Base-by-base conservation (phyloP, 2,329 filamentous ascomycete species). In the Fusarium staphyleae region DNA sequence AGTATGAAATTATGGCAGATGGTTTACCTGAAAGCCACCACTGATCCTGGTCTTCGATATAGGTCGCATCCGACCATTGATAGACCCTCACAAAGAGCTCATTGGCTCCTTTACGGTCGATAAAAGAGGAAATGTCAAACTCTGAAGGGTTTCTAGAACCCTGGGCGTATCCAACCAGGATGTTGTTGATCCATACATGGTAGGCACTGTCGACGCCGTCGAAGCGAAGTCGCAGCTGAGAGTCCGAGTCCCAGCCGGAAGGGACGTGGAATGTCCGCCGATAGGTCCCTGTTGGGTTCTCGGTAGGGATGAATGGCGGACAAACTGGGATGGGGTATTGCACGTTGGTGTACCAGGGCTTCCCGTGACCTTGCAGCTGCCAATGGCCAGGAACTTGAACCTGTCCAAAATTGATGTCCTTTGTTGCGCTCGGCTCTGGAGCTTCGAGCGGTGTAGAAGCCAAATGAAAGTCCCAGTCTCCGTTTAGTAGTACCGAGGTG, bases 191-290 rank as follows among this genome's bases (percentile, higher is more conserved):
- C 79, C 82, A 90, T 10, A 90, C 72, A 68, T 90, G 86, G 63
- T 87, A 90, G 0, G 87, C 84, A 63, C 85, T 87, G 63, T 90
- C 87, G 0, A 90, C 87, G 2, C 88, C 88, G 48, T 90, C 87
- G 55, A 90, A 90, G 10, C 87, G 77, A 16, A 90, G 72, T 13
- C 86, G 77, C 14, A 89, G 71, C 57, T 87, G 83, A 5, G 82
- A 82, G 58, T 60, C 67, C 9, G 66, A 65, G 19, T 74, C 72
- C 75, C 80, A 83, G 7, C 73, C 69, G 2, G 70, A 48, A 0
- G 84, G 84, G 3, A 87, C 74, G 2, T 72, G 63, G 61, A 89
- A 87, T 3, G 69, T 73, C 9, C 80, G 80, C 12, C 80, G 74
- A 65, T 89, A 89, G 0, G 80, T 82, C 6, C 87, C 87, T 0